A percentile compares a stretch with the other conserved stretches of the same genome.
Evolutionary conservation across 306 rosid genomes (phyloP).

Genomic region (Vigna angularis): DNA sequence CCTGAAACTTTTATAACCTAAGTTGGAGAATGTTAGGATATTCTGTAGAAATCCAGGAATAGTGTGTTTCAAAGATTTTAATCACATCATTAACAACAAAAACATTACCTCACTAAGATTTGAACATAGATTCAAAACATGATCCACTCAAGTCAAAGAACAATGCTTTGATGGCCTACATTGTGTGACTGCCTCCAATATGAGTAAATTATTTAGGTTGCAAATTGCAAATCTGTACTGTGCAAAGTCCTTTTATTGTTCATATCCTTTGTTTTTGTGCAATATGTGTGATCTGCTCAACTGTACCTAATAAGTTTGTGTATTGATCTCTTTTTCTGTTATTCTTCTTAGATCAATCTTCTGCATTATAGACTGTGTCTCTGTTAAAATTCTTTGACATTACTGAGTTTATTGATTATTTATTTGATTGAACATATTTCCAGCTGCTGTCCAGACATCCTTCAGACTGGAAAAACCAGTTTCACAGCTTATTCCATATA

Average conservation of each 20-base stretch:
- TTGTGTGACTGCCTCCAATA: background rate
- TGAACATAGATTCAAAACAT: slow-evolving; percentile 18
- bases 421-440: slow-evolving; percentile 40
- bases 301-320: slow-evolving; percentile 12
- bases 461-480: slow-evolving; percentile 83
- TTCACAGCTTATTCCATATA: slow-evolving; percentile 72
- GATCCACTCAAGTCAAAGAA: slow-evolving; percentile 4
- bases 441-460: slow-evolving; percentile 88
- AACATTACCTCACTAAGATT: background rate
- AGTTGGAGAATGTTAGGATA: background rate
- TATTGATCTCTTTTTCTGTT: slow-evolving; percentile 1
- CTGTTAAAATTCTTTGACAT: slow-evolving; percentile 21
- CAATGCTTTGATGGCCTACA: slow-evolving; percentile 27
- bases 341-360: slow-evolving; percentile 4
- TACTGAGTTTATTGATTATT: slow-evolving; percentile 16
- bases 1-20: background rate
- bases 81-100: background rate
- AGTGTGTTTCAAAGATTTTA: slow-evolving; percentile 20
- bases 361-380: background rate
- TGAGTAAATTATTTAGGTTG: background rate
- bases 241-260: slow-evolving; percentile 33
- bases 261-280: slow-evolving; percentile 20
- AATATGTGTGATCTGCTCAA: slow-evolving; percentile 22
- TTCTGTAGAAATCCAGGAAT: slow-evolving; percentile 6
- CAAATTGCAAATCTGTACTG: slow-evolving; percentile 17